phyloP scores from a whole-genome alignment of 768 basidiomycete species.

The Termitomyces sp. region DNA sequence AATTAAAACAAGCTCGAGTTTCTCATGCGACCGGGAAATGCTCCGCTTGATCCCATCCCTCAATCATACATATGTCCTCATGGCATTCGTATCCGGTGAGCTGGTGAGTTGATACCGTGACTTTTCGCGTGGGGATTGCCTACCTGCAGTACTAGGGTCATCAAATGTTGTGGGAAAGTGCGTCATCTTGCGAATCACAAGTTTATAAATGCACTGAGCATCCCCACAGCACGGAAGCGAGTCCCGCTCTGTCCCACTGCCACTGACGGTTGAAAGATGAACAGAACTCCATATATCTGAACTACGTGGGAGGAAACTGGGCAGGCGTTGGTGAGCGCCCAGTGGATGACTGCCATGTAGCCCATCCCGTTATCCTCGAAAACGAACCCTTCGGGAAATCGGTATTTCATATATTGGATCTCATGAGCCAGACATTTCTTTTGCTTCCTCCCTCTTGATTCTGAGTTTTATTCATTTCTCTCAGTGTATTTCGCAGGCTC shows the following conservation, averaged over 20 bases:
- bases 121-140: not conserved
- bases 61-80: not conserved
- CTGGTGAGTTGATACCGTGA: not conserved
- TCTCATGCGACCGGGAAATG: not conserved
- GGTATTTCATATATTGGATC: too few species aligned
- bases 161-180: not conserved
- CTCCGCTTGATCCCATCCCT: not conserved
- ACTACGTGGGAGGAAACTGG: too few species aligned
- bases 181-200: not conserved
- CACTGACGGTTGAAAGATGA: too few species aligned
- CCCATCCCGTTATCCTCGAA: too few species aligned
- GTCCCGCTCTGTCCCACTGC: not conserved
- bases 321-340: not conserved
- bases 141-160: not conserved
- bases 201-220: not conserved
- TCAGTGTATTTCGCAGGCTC: not conserved
- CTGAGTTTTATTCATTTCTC: not conserved
- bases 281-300: not conserved
- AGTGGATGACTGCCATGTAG: too few species aligned
- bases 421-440: not conserved
- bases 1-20: not conserved
- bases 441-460: not conserved
- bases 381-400: too few species aligned
- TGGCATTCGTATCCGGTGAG: not conserved
- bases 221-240: not conserved